Percentiles rank a stretch among this genome's conserved stretches.
Evolutionary conservation across 2,329 filamentous ascomycete genomes (phyloP).

Genomic region (Colletotrichum limetticola): DNA sequence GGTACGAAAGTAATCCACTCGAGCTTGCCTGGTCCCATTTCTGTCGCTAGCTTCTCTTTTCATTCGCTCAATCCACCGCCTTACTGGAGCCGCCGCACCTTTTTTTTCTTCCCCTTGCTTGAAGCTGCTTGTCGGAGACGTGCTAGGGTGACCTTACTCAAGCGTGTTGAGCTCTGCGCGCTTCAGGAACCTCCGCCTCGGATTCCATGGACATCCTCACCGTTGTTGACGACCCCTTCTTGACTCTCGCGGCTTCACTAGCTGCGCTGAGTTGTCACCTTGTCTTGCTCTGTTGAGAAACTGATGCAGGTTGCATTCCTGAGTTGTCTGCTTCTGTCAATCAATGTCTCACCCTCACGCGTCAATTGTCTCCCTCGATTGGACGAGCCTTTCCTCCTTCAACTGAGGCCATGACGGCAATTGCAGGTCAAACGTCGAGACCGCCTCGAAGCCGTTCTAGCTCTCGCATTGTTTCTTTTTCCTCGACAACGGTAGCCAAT

Average conservation of each 20-base stretch:
- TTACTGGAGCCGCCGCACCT: not conserved
- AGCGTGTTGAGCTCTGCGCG: not conserved
- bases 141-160: not conserved
- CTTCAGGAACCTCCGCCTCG: not conserved
- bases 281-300: not conserved
- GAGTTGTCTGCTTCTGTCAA: not conserved
- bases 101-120: not conserved
- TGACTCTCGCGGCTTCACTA: not conserved
- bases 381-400: conserved; percentile 2
- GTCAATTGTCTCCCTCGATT: conserved; percentile 9
- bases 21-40: not conserved
- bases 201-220: not conserved
- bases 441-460: not conserved
- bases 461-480: not conserved
- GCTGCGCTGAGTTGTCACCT: not conserved
- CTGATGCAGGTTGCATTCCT: conserved; percentile 8
- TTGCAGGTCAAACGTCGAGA: not conserved
- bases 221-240: not conserved
- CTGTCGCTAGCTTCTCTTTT: not conserved
- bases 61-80: not conserved
- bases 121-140: not conserved
- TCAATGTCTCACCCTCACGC: conserved; percentile 25
- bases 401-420: not conserved
- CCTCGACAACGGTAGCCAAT: conserved; percentile 9
- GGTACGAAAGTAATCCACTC: not conserved